Evolutionary conservation across 2,329 filamentous ascomycete species (phyloP).

Genomic region (Colletotrichum sublineola): DNA sequence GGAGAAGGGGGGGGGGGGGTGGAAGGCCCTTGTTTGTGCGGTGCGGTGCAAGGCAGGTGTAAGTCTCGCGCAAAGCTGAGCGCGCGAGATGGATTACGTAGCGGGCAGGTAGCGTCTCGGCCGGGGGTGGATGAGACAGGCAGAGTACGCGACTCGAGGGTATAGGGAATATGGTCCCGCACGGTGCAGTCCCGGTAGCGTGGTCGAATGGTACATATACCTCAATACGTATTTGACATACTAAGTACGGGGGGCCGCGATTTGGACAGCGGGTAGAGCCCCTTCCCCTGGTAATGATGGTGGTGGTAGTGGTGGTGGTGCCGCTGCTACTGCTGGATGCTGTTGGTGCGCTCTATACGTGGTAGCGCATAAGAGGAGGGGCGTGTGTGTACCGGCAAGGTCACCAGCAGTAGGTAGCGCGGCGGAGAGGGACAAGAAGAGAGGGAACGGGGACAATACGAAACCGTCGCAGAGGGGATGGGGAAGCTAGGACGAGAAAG

Average conservation of each 20-base stretch:
- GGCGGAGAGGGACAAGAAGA: constrained; percentile 37
- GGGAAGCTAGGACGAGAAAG: constrained; percentile 39
- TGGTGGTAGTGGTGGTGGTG: constrained; percentile 8
- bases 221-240: constrained; percentile 16
- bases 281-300: constrained; percentile 1
- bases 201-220: constrained; percentile 24
- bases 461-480: constrained; percentile 41
- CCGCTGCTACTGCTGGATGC: not conserved
- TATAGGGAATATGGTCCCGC: constrained; percentile 33
- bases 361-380: constrained; percentile 4
- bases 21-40: constrained; percentile 39
- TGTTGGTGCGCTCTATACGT: constrained; percentile 4
- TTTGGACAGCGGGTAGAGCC: constrained; percentile 34
- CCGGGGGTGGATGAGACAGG: constrained; percentile 41
- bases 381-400: constrained; percentile 17
- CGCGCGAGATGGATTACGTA: constrained; percentile 43
- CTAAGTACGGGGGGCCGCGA: constrained; percentile 21
- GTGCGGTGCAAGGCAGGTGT: constrained; percentile 21
- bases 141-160: constrained; percentile 42
- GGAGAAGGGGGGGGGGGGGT: constrained; percentile 32
- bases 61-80: constrained; percentile 40
- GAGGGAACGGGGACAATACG: constrained; percentile 40
- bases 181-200: constrained; percentile 40
- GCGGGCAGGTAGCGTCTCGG: constrained; percentile 42
- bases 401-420: constrained; percentile 12